A percentile compares a stretch with the other conserved stretches of the same genome.
These are phyloP conservation scores for Candida anglica DNA, from an alignment of 805 yeast species.

Conservation along the genomic window DNA sequence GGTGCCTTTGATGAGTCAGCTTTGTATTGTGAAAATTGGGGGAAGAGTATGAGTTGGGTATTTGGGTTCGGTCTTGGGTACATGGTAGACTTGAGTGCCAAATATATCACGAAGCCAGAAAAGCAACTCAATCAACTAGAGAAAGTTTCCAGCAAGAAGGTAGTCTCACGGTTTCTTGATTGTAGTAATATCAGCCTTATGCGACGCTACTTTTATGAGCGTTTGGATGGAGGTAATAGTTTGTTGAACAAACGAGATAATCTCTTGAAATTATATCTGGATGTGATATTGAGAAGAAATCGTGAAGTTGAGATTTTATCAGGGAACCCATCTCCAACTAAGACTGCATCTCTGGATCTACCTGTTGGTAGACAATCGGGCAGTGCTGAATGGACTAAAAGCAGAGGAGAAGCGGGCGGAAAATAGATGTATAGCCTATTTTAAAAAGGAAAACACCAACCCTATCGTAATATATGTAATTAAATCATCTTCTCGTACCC, in stretches of 20 bases:
- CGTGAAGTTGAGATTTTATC: constrained; percentile 18
- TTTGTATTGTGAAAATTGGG: constrained; percentile 83
- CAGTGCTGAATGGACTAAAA: constrained; percentile 65
- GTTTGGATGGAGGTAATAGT: constrained; percentile 13
- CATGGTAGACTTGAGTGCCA: constrained; percentile 61
- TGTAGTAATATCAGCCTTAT: constrained; percentile 1
- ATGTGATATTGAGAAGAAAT: constrained; percentile 32
- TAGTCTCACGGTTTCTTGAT: not conserved
- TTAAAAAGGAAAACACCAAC: no score
- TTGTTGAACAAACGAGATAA: constrained; percentile 5
- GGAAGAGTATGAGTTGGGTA: constrained; percentile 86
- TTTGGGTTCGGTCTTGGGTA: constrained; percentile 65
- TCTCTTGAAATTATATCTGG: constrained; percentile 26
- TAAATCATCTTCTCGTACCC: not conserved
- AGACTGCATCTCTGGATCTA: not conserved
- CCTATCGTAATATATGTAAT: no score
- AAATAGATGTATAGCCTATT: not conserved
- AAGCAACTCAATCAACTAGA: constrained; percentile 17
- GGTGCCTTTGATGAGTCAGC: constrained; percentile 78
- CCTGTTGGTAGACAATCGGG: constrained; percentile 71
- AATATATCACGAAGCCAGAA: constrained; percentile 50
- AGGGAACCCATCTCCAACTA: constrained; percentile 13
- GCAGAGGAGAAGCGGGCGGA: constrained; percentile 73
- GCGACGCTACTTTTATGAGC: constrained; percentile 12
- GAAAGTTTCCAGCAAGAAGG: not conserved